These are phyloP conservation scores for Wallacemonas collosoma DNA, from an alignment of 208 protist species.

Conservation along the genomic window DNA sequence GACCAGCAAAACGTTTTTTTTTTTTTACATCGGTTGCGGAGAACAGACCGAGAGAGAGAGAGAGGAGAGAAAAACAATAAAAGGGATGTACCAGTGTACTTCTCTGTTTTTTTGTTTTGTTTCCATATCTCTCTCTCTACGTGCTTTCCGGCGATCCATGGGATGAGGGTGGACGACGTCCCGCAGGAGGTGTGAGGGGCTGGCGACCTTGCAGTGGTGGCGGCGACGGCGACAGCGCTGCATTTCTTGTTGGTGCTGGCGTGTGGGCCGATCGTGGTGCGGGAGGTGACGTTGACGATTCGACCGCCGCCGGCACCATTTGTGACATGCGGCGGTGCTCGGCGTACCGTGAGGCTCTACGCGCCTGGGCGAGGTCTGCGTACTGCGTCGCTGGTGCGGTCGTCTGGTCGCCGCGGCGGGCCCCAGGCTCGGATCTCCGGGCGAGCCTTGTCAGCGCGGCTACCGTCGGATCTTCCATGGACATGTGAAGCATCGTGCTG, in stretches of 20 bases:
- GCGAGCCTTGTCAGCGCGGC: not conserved
- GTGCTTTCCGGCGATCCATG: too few species aligned
- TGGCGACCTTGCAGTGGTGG: not conserved
- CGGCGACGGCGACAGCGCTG: not conserved
- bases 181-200: too few species aligned
- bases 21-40: too few species aligned
- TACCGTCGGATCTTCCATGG: constrained; percentile 47
- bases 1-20: too few species aligned
- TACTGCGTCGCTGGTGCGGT: not conserved
- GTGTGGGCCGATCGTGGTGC: not conserved
- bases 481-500: constrained; percentile 49
- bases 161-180: too few species aligned
- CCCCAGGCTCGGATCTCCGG: not conserved
- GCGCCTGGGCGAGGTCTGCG: constrained; percentile 6
- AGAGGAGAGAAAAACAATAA: too few species aligned
- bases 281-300: not conserved
- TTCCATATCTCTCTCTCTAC: not conserved
- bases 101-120: not conserved
- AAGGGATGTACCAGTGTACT: not conserved
- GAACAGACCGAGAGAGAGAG: too few species aligned
- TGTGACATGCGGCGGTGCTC: constrained; percentile 6
- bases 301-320: not conserved
- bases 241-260: not conserved
- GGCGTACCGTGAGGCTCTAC: constrained; percentile 7
- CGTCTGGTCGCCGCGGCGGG: too few species aligned